These are phyloP conservation scores for Xylaria sp. DNA, from an alignment of 2,329 filamentous ascomycete species.

Conservation along the genomic window DNA sequence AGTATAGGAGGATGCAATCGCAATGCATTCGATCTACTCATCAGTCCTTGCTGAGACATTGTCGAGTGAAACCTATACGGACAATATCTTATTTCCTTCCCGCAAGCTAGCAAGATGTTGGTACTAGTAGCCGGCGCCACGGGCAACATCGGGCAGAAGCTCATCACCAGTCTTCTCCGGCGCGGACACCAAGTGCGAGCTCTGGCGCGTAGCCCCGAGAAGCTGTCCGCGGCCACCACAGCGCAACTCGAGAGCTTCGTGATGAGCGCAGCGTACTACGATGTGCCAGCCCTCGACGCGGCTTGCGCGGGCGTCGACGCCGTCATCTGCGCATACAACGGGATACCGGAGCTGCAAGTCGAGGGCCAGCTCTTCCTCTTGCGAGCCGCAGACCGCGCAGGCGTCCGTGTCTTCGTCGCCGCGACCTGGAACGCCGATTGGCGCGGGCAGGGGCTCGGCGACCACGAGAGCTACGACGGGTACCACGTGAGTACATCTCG, in stretches of 20 bases:
- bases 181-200: conserved; percentile 52
- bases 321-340: conserved; percentile 50
- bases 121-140: conserved; percentile 53
- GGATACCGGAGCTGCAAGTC: conserved; percentile 43
- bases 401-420: conserved; percentile 43
- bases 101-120: conserved; percentile 43
- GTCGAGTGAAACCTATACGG: background rate
- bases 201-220: conserved; percentile 49
- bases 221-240: conserved; percentile 40
- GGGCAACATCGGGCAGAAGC: conserved; percentile 51
- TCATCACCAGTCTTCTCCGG: conserved; percentile 43
- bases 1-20: background rate
- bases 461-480: conserved; percentile 40
- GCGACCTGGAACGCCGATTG: conserved; percentile 39
- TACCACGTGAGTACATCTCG: too few relatives aligned
- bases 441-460: conserved; percentile 43
- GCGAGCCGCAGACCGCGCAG: conserved; percentile 52
- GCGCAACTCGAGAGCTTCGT: conserved; percentile 48
- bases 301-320: conserved; percentile 52
- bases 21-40: background rate
- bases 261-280: conserved; percentile 41
- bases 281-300: conserved; percentile 49
- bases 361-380: conserved; percentile 53
- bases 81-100: background rate
- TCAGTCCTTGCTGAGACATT: background rate